These are phyloP conservation scores for Nemania serpens DNA, from an alignment of 2,329 filamentous ascomycete species.

Conservation along the genomic window DNA sequence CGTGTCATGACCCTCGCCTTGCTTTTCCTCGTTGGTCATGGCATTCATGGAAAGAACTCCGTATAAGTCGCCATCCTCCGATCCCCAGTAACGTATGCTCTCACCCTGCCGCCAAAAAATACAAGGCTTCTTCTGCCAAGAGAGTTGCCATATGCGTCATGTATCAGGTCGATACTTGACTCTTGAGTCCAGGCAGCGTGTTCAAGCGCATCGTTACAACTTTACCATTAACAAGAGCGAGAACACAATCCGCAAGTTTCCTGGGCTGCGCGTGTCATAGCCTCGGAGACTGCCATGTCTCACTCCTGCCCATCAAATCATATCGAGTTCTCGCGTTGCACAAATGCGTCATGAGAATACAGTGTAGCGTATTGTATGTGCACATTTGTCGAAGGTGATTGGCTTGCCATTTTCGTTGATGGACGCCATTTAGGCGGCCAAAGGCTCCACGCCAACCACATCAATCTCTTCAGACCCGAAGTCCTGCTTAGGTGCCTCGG, in stretches of 20 bases:
- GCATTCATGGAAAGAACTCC: background rate
- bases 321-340: slow-evolving; percentile 31
- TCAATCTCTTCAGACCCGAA: slow-evolving; percentile 42
- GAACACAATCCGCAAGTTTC: slow-evolving; percentile 27
- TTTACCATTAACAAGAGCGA: slow-evolving; percentile 27
- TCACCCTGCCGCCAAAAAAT: slow-evolving; percentile 18
- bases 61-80: background rate
- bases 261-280: slow-evolving; percentile 23
- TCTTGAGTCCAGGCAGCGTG: slow-evolving; percentile 12
- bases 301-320: slow-evolving; percentile 35
- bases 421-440: slow-evolving; percentile 38
- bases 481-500: slow-evolving; percentile 46
- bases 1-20: slow-evolving; percentile 5
- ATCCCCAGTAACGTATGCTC: slow-evolving; percentile 2
- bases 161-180: slow-evolving; percentile 15
- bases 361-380: slow-evolving; percentile 21
- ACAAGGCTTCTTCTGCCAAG: slow-evolving; percentile 14
- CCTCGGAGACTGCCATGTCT: slow-evolving; percentile 28
- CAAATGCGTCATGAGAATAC: slow-evolving; percentile 25
- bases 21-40: slow-evolving; percentile 1
- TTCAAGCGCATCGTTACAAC: slow-evolving; percentile 10
- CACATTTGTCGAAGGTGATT: slow-evolving; percentile 21
- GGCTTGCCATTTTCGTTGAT: slow-evolving; percentile 1
- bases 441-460: slow-evolving; percentile 40
- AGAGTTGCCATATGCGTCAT: slow-evolving; percentile 11